Evolutionary conservation across 2,329 filamentous ascomycete genomes (phyloP).

Genomic region (Fusarium sp.): DNA sequence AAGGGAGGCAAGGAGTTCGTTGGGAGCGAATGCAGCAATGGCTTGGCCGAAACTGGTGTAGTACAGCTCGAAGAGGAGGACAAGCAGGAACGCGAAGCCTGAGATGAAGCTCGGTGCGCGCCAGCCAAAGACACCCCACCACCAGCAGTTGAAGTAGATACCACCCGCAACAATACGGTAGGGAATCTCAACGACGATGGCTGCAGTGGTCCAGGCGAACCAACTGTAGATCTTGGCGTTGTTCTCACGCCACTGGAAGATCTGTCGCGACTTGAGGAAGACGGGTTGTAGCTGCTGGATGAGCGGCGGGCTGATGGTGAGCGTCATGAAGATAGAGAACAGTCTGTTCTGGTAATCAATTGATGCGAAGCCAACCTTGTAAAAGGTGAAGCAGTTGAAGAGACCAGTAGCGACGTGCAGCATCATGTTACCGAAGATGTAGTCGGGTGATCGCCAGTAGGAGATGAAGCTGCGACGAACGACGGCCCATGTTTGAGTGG

Average conservation of each 20-base stretch:
- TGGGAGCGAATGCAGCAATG: conserved; percentile 74
- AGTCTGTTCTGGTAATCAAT: conserved; percentile 77
- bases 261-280: conserved; percentile 71
- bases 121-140: conserved; percentile 62
- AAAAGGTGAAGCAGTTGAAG: conserved; percentile 79
- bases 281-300: conserved; percentile 82
- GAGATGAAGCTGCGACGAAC: conserved; percentile 68
- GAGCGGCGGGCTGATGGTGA: conserved; percentile 78
- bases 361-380: conserved; percentile 64
- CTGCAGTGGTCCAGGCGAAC: conserved; percentile 74
- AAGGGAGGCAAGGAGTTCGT: conserved; percentile 72
- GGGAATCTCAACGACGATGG: conserved; percentile 75
- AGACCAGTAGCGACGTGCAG: conserved; percentile 71
- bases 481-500: conserved; percentile 64
- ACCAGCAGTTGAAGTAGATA: conserved; percentile 65
- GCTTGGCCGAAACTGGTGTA: conserved; percentile 74
- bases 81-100: conserved; percentile 70
- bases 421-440: conserved; percentile 70
- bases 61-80: conserved; percentile 74
- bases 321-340: conserved; percentile 80
- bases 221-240: conserved; percentile 85
- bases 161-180: conserved; percentile 74
- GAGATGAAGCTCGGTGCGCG: conserved; percentile 64
- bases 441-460: conserved; percentile 74
- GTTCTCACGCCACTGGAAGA: conserved; percentile 78